Evolutionary conservation across 2,329 filamentous ascomycete species (phyloP), one percentile per base, ranked within the genome.

Genomic region (Chalaropsis ovoidea): DNA sequence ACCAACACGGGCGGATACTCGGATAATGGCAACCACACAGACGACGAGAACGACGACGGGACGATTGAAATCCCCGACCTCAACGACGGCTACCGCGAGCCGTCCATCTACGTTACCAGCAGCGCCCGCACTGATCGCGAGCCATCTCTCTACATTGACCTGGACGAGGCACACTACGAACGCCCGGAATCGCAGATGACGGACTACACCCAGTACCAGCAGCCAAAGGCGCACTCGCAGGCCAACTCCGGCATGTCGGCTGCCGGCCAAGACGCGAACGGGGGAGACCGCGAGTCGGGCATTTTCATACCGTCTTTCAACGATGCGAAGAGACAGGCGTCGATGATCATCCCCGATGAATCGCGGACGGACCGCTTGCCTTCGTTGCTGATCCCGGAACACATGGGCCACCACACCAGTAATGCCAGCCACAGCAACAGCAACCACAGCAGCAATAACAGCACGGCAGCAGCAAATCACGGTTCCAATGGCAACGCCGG

Each of bases 1-100:
- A 62, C 19, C 3, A 52, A 42, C n/a, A 31, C 15, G 10, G 45
- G 35, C 41, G n/a, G 31, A 7, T 58, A 22, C 17, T 43, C 52
- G 2, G 22, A 58, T 11, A 22, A 17, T n/a, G 24, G 56, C 17
- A 54, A 65, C 17, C 42, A 60, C 4, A 42, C 58, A 1, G 65
- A 67, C 54, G 49, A 63, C 19, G 66, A 67, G 42, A 63, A 67
- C 27, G 66, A 67, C 13, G 66, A 67, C n/a, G 66, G 66, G n/a
- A 67, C 63, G 8, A 67, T 67, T 58, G 66, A 67, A 39, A 67
- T 67, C 22, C 66, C 66, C 15, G 66, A 67, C 39, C 39, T 67
- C 10, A 63, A 63, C 7, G 62, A 67, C 17, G 62, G 66, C n/a
- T 65, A 67, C 22, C 47, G 66, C 17, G 66, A 67, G 62, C 66